Base-by-base conservation (phyloP, 1,284 basidiomycete species). In the Phlebopus sp. region DNA sequence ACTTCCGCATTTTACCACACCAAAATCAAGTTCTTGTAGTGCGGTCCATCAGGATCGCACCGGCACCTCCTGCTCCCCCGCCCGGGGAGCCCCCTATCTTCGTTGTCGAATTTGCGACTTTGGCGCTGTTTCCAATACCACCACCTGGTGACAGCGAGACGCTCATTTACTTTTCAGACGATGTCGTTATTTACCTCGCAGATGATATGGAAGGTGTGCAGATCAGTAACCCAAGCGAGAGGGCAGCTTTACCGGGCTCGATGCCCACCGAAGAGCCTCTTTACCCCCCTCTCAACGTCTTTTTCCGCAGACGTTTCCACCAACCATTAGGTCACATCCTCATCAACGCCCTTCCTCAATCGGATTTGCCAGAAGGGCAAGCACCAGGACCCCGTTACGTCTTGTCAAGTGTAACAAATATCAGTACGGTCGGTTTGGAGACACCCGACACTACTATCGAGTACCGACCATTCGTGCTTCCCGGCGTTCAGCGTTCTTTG, bases 1-100 rank as follows among this genome's bases (percentile, higher is more conserved):
- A 71, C 15, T 69, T 79, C 47, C 76, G 81, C 34, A 70, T 79
- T n/a, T 59, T 84, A 34, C 77, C 82, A 2, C 61, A 64, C 3
- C 79, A 84, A 56, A 62, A 68, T n/a, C 70, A 78, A 42, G 62
- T 86, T 11, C 66, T 86, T 29, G 71, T 82, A 47, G 70, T 84
- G 27, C 80, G 82, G 31, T 71, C 73, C 5, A 53, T 75, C 21
- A 63, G 62, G 51, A 40, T 57, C 42, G 32, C 62, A 53, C 44
- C 50, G 40, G 31, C 44, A 29, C 39, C 49, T 19, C 54, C 8
- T 44, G 29, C 21, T 42, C 50, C 46, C 42, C 51, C 55, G 58
- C 50, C 52, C 56, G 36, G 57, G 64, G 51, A 66, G 68, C 55
- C 62, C 59, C 46, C 71, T 68, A 44, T 54, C 59, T 38, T 61